Conservation (phyloP, 192 early-diverging fungal genomes). For the Backusella circina region DNA sequence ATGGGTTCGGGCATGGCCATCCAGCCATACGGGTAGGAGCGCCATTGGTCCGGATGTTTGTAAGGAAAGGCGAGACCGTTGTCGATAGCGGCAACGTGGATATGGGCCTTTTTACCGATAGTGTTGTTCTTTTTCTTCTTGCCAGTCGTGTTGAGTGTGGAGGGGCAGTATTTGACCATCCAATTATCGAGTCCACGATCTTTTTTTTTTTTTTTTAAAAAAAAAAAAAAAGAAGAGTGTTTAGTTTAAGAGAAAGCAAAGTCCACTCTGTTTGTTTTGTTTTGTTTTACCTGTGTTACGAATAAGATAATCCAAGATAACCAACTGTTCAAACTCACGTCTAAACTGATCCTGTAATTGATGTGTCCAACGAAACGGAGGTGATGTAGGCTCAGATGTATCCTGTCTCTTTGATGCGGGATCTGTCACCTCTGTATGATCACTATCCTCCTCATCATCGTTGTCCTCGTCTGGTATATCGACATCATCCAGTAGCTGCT, state of each 20-base stretch:
- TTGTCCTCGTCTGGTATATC: not conserved
- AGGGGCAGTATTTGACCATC: conserved; percentile 75
- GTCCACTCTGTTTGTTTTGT: no score
- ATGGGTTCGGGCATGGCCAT: conserved; percentile 62
- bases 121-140: not conserved
- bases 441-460: not conserved
- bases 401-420: not conserved
- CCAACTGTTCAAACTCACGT: conserved; percentile 74
- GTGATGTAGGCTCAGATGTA: not conserved
- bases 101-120: conserved; percentile 34
- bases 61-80: conserved; percentile 93
- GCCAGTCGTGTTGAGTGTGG: not conserved
- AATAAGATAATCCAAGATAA: conserved; percentile 87
- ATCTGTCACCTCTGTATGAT: not conserved
- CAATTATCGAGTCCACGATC: conserved; percentile 75
- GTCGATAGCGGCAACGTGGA: conserved; percentile 87
- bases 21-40: conserved; percentile 94
- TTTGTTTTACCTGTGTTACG: conserved; percentile 82
- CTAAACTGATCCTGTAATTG: conserved; percentile 50
- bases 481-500: not conserved
- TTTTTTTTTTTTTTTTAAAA: no score
- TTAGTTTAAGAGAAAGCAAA: no score
- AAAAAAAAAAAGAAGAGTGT: no score
- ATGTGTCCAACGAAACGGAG: conserved; percentile 43
- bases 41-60: conserved; percentile 86